These are phyloP conservation scores for Penicillium crystallinum DNA, from an alignment of 495 filamentous ascomycete species.

Conservation along the genomic window DNA sequence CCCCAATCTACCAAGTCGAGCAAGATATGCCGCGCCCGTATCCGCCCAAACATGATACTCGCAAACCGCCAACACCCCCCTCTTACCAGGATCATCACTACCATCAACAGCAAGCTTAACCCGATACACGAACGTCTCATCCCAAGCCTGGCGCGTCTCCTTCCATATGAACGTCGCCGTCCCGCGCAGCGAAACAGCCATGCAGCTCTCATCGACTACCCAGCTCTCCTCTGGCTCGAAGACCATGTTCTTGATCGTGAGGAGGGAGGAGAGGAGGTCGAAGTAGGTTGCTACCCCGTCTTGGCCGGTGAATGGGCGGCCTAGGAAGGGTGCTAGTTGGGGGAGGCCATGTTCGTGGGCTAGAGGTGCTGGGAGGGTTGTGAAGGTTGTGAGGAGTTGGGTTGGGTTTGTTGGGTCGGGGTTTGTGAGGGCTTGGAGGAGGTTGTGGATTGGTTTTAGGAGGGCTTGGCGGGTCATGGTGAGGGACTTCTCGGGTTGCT, in stretches of 20 bases:
- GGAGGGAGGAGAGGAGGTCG: conserved; percentile 27
- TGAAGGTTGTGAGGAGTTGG: conserved; percentile 48
- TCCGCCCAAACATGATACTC: conserved; percentile 61
- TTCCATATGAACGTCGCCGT: conserved; percentile 46
- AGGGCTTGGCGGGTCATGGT: conserved; percentile 33
- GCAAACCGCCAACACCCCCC: conserved; percentile 32
- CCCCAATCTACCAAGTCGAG: conserved; percentile 41
- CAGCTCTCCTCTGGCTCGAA: conserved; percentile 46
- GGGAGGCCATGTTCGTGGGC: conserved; percentile 57
- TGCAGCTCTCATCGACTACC: conserved; percentile 41
- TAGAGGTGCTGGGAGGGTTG: conserved; percentile 28
- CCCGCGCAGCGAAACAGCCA: conserved; percentile 47
- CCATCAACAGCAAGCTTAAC: conserved; percentile 41
- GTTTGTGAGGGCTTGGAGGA: conserved; percentile 45
- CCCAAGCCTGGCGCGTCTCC: conserved; percentile 49
- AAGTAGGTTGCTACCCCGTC: conserved; percentile 49
- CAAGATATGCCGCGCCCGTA: conserved; percentile 58
- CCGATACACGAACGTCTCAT: conserved; percentile 55
- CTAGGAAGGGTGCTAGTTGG: conserved; percentile 56
- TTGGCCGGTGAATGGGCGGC: conserved; percentile 46
- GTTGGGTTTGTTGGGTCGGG: conserved; percentile 17
- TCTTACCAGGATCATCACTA: conserved; percentile 5
- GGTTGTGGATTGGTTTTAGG: conserved; percentile 36
- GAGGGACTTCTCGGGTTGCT: neutral
- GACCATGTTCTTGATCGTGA: conserved; percentile 44